phyloP scores from a whole-genome alignment of 148 eudicot species.

The Heliamphora exappendiculata region DNA sequence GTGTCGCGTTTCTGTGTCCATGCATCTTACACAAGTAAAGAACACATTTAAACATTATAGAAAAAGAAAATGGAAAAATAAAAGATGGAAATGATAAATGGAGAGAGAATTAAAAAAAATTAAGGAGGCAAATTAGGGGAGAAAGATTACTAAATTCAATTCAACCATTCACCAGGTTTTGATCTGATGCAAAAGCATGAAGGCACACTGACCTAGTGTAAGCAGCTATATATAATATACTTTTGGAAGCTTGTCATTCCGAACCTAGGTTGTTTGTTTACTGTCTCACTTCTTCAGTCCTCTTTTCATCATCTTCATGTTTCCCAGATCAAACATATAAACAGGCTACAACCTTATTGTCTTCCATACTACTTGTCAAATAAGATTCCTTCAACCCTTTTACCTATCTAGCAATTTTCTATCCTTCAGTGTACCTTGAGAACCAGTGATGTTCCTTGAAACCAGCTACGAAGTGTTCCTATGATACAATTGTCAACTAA shows the following conservation, averaged over 20 bases:
- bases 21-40: background rate
- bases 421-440: background rate
- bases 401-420: background rate
- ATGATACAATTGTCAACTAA: background rate
- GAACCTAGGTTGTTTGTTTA: background rate
- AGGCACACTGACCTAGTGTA: background rate
- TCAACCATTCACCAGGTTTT: background rate
- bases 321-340: background rate
- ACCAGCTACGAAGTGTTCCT: background rate
- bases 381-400: constrained; percentile 6
- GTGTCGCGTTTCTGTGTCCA: no score
- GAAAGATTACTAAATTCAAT: background rate
- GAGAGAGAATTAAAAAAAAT: background rate
- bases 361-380: background rate
- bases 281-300: background rate
- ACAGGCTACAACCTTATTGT: background rate
- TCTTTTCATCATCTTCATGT: background rate
- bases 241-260: background rate
- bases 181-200: background rate
- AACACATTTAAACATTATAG: background rate
- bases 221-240: constrained; percentile 6
- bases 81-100: background rate
- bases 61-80: background rate
- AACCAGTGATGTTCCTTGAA: background rate
- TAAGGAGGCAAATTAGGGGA: background rate